These are phyloP conservation scores for Rhodofomes roseus DNA, from an alignment of 1,284 basidiomycete species.

Conservation along the genomic window DNA sequence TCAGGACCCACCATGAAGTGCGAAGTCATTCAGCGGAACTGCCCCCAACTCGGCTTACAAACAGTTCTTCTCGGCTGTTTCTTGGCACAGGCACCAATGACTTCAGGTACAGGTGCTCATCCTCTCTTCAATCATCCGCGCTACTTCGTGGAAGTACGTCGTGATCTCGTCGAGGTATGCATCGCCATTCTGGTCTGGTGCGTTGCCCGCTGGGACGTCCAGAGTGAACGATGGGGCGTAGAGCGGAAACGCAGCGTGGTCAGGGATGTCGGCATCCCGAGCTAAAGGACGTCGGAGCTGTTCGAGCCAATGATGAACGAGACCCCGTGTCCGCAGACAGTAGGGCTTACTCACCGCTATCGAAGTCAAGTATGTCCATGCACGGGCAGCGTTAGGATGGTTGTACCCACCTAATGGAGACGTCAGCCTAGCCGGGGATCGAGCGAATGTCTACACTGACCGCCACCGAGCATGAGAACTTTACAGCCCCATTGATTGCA, in stretches of 20 bases:
- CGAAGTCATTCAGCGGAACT: too few relatives aligned
- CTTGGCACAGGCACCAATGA: too few relatives aligned
- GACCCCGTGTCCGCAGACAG: neutral
- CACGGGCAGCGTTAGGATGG: conserved; percentile 76
- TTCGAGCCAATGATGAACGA: neutral
- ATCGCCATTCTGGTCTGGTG: conserved; percentile 68
- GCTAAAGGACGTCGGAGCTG: conserved; percentile 53
- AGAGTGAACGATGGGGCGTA: conserved; percentile 81
- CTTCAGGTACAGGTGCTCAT: neutral
- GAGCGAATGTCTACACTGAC: conserved; percentile 32
- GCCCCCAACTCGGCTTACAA: too few relatives aligned
- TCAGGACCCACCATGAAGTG: too few relatives aligned
- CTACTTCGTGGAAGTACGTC: neutral
- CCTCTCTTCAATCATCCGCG: neutral
- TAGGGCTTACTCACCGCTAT: conserved; percentile 49
- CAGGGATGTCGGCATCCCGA: conserved; percentile 63
- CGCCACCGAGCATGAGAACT: conserved; percentile 65
- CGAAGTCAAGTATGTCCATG: conserved; percentile 81
- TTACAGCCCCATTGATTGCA: conserved; percentile 56
- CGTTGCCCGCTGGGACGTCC: conserved; percentile 69
- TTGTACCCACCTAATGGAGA: conserved; percentile 69
- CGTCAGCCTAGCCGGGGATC: neutral
- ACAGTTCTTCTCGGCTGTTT: too few relatives aligned
- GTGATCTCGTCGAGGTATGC: conserved; percentile 37
- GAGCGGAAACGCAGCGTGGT: conserved; percentile 63